phyloP scores from a whole-genome alignment of 805 yeast genomes.

The Candida namnaoensis region DNA sequence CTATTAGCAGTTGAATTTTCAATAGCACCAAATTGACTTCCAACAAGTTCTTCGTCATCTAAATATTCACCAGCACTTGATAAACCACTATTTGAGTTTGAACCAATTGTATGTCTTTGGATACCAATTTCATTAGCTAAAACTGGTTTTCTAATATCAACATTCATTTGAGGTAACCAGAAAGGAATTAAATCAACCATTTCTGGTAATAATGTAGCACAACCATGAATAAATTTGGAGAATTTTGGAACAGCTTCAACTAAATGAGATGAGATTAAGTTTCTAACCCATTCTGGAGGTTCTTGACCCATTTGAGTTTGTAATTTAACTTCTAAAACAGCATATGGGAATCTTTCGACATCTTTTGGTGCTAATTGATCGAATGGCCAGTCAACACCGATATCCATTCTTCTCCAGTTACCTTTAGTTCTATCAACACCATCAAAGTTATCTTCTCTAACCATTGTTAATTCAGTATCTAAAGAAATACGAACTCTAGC shows the following conservation, averaged over 20 bases:
- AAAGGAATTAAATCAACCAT: slow-evolving; percentile 81
- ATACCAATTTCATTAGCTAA: slow-evolving; percentile 24
- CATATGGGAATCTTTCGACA: slow-evolving; percentile 92
- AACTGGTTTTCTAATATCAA: slow-evolving; percentile 86
- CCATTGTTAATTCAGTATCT: slow-evolving; percentile 96
- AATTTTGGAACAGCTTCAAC: slow-evolving; percentile 98
- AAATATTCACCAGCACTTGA: slow-evolving; percentile 46
- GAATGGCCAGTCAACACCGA: slow-evolving; percentile 96
- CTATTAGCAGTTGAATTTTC: slow-evolving; percentile 5
- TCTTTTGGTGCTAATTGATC: slow-evolving; percentile 76
- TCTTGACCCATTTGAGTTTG: slow-evolving; percentile 99
- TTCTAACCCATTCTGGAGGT: slow-evolving; percentile 97
- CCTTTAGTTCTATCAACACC: slow-evolving; percentile 83
- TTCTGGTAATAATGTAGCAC: slow-evolving; percentile 85
- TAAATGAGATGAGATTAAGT: slow-evolving; percentile 80
- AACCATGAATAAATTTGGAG: slow-evolving; percentile 95
- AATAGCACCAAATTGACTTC: slow-evolving; percentile 34
- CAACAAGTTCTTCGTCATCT: slow-evolving; percentile 64
- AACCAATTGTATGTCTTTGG: slow-evolving; percentile 13
- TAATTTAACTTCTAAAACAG: slow-evolving; percentile 92
- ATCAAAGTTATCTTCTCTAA: slow-evolving; percentile 95
- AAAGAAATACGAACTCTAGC: slow-evolving; percentile 97
- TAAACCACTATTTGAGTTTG: slow-evolving; percentile 18
- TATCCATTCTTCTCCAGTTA: slow-evolving; percentile 98
- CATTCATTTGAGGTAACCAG: slow-evolving; percentile 97